Base-by-base conservation (phyloP, 164 flowering plant species). In the Houttuynia cordata region DNA sequence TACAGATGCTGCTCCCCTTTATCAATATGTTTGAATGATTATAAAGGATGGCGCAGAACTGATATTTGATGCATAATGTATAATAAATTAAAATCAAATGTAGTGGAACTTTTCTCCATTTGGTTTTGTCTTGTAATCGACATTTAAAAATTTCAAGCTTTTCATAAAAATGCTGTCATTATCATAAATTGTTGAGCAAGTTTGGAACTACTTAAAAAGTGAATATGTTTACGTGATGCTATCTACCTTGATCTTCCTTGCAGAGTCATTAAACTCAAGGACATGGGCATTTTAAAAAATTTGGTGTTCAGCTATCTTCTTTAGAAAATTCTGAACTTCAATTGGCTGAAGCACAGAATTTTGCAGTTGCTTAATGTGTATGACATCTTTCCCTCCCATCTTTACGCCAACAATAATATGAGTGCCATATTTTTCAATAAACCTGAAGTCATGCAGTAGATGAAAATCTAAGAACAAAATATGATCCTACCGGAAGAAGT, bases 301-400 rank as follows among this genome's bases (percentile, higher is more conserved):
- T 67, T 70, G 75, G 64, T 81, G 71, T 69, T 92, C 91, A 56
- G 91, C 88, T 61, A 82, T 70, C 55, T 78, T 62, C 82, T 86
- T 84, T 66, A 92, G 74, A 65, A 72, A 53, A 54, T 76, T 81
- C 81, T 79, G 87, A 71, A 92, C 80, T 56, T 89, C 91, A 52
- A 69, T 61, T 22, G 91, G 72, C 71, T 77, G 72, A 66, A 83
- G 75, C 68, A 54, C 68, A 63, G 98, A 92, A 42, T 69, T 80
- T 14, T 72, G 74, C 51, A 68, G 76, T 80, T 92, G 93, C 79
- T 86, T 92, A 45, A 87, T 60, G 74, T 83, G 77, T 64, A 86
- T 70, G 23, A 84, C 90, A 79, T 92, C 98, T 72, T 86, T 92
- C 30, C 96, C 98, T 59, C 96, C 96, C 85, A 89, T 89, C 71